Percentiles rank a stretch among this genome's conserved stretches.
phyloP scores from a whole-genome alignment of 352 stramenopile genomes.

The Globisporangium middletonii region DNA sequence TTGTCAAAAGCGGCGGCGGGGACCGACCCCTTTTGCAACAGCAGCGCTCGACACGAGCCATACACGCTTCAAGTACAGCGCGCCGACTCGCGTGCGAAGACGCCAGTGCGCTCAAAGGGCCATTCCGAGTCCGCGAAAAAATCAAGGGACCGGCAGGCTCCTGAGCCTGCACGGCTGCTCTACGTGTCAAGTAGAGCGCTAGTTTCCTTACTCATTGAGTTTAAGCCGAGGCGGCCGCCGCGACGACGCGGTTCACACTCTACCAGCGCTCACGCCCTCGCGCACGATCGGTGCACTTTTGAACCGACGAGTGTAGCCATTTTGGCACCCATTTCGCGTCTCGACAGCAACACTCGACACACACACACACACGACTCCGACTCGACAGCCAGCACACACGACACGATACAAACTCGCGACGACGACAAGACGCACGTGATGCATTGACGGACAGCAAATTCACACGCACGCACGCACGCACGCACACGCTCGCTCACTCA shows the following conservation, averaged over 20 bases:
- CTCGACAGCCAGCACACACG: no score
- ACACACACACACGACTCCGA: no score
- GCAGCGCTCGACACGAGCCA: slow-evolving; percentile 1
- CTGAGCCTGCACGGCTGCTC: slow-evolving; percentile 41
- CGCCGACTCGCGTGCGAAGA: background rate
- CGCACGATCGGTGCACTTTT: background rate
- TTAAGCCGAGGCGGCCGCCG: slow-evolving; percentile 50
- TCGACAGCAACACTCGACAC: no score
- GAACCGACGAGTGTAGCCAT: background rate
- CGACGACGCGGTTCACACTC: accelerated
- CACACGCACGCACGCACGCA: background rate
- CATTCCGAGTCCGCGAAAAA: slow-evolving; percentile 80
- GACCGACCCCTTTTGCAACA: slow-evolving; percentile 31
- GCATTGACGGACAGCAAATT: no score
- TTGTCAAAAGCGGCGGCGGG: slow-evolving; percentile 20
- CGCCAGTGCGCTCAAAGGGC: slow-evolving; percentile 22
- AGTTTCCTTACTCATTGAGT: slow-evolving; percentile 93
- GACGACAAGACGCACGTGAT: no score
- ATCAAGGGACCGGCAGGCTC: slow-evolving; percentile 47
- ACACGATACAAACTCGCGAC: no score
- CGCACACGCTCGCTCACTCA: background rate
- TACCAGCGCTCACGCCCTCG: background rate
- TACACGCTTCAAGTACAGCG: slow-evolving; percentile 31
- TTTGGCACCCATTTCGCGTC: no score
- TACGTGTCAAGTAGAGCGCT: slow-evolving; percentile 86